phyloP scores from a whole-genome alignment of 2,329 filamentous ascomycete genomes.

The Magnaporthales sp. region DNA sequence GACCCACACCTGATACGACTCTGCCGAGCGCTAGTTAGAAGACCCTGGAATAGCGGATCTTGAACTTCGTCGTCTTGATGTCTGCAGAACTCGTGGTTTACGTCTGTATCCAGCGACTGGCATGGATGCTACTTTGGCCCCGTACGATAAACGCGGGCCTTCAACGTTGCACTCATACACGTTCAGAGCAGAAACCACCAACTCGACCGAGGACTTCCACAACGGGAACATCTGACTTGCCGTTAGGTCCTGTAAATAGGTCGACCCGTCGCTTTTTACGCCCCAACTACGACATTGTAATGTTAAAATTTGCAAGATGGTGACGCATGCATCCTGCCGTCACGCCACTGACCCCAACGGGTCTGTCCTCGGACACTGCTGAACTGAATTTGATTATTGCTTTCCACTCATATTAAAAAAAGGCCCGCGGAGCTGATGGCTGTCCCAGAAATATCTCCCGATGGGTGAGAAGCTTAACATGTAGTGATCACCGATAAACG shows the following conservation, averaged over 20 bases:
- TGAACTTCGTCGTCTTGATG: neutral
- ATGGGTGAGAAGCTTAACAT: neutral
- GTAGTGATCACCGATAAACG: neutral
- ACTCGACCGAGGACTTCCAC: neutral
- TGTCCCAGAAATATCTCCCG: neutral
- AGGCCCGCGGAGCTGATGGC: neutral
- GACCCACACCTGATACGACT: neutral
- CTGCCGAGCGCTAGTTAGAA: neutral
- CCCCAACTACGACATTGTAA: neutral
- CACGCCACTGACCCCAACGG: too few species aligned
- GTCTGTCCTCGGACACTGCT: neutral
- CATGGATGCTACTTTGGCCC: too few species aligned
- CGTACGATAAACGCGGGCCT: neutral
- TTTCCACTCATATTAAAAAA: neutral
- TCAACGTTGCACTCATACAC: neutral
- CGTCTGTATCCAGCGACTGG: too few species aligned
- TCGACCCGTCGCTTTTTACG: neutral
- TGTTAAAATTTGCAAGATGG: conserved; percentile 4
- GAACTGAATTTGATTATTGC: neutral
- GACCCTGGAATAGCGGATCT: neutral
- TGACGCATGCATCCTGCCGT: neutral
- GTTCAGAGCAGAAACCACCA: too few species aligned
- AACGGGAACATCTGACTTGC: neutral
- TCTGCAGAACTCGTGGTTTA: too few species aligned
- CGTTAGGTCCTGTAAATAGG: neutral